phyloP scores from a whole-genome alignment of 1,284 basidiomycete genomes.

The Leucoagaricus sp. region DNA sequence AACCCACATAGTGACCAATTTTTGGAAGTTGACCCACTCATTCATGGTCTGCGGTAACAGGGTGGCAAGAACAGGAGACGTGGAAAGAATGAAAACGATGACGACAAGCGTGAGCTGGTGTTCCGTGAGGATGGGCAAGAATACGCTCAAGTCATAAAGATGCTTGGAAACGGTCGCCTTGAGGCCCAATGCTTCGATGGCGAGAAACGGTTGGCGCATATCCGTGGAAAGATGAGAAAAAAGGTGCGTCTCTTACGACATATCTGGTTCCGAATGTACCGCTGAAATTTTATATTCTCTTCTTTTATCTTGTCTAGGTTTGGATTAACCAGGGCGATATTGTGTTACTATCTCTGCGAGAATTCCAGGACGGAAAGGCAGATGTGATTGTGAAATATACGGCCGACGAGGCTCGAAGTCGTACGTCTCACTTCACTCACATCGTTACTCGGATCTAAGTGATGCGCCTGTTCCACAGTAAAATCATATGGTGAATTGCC shows the following conservation, averaged over 20 bases:
- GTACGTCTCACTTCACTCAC: conserved; percentile 40
- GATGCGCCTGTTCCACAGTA: conserved; percentile 45
- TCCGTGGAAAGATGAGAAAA: conserved; percentile 99
- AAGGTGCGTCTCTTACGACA: conserved; percentile 63
- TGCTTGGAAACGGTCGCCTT: conserved; percentile 97
- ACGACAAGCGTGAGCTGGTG: conserved; percentile 97
- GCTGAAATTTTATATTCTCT: not conserved
- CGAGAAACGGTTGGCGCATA: conserved; percentile 96
- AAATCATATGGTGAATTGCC: conserved; percentile 98
- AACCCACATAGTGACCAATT: not conserved
- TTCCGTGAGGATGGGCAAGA: conserved; percentile 99
- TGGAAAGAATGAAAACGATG: conserved; percentile 99
- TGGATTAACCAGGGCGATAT: conserved; percentile 99
- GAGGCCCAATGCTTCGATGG: conserved; percentile 99
- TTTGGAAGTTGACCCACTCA: too few relatives aligned
- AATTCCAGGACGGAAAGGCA: conserved; percentile 99
- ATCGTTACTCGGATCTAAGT: not conserved
- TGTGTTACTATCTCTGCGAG: conserved; percentile 93
- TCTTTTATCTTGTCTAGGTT: conserved; percentile 56
- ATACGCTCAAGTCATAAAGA: conserved; percentile 98
- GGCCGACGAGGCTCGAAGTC: conserved; percentile 88
- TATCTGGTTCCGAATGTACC: conserved; percentile 1
- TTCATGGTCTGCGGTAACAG: conserved; percentile 43
- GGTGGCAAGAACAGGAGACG: conserved; percentile 99
- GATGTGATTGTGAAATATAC: conserved; percentile 99